Base-by-base conservation (phyloP, 169 alveolate species). In the Plasmodium cynomolgi region DNA sequence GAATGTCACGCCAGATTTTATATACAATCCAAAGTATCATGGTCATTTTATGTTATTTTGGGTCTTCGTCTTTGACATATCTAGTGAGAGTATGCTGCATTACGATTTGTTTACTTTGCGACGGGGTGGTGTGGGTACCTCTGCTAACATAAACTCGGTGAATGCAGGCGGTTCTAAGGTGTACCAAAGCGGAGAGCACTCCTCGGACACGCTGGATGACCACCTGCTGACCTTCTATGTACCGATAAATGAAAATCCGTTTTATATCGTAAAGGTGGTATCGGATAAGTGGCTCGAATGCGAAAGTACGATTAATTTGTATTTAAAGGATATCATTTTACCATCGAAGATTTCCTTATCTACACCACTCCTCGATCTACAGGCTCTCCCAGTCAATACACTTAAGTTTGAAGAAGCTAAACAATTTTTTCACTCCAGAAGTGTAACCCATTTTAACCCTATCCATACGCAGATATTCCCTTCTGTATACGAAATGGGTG, bases 31-130 rank as follows among this genome's bases (percentile, higher is more conserved):
- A 81, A 96, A 81, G 85, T 98, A 91, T 83, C 99, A 99, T 94
- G 99, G 99, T 29, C 95, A 95, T 84, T 98, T 98, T 26, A 99
- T 99, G 92, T 96, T 98, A 44, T 99, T 99, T 91, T 98, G 99
- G 99, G 96, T 99, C 2, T 93, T 99, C 20, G 99, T 99, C 1
- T 99, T 98, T 96, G 99, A 99, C 93, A 98, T 98, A 26, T 99
- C 99, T 85, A 98, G 99, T 72, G 99, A 99, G 91, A 98, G 97
- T 54, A 98, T 99, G 72, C 96, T 99, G 37, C 99, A 99, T 96
- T 97, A 97, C 85, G 99, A 98, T 96, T 92, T 95, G 72, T 98
- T 99, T 95, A 93, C 97, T 13, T 62, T 98, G 88, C 96, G 95
- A 84, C 37, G 90, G 58, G 50, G 80, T 34, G 44, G 54, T 33